Evolutionary conservation across 192 early-diverging fungal genomes (phyloP), one percentile per base, ranked within the genome.

Genomic region (Podila epicladia): DNA sequence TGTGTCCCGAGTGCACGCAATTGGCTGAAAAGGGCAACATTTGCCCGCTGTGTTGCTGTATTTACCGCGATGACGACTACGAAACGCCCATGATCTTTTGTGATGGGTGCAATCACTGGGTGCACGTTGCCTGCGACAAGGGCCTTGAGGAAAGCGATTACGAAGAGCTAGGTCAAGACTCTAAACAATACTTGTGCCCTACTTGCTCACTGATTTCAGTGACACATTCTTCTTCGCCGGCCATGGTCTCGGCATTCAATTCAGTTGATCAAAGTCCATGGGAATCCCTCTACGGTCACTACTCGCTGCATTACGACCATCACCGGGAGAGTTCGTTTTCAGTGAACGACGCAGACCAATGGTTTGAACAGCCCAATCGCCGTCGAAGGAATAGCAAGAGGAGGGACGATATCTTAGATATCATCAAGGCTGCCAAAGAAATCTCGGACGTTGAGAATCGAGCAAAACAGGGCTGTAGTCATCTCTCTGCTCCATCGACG

Each of bases 21-120:
- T 79, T 88, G 33, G 82, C 87, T 13, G 84, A 78, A 15, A 82
- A 84, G 24, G 91, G 83, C 0, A 85, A 86, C 9, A 78, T 90
- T 35, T 92, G 91, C 41, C 88, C 88, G 12, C 71, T 85, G 37
- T 92, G 91, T 75, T 57, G 86, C 17, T 71, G 82, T n/a, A 75
- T 87, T 6, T 89, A 92, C 51, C 67, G 82, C 11, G 79, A 86
- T 57, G 79, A 73, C 28, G 75, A 82, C 45, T 80, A 87, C 60
- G 87, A 86, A 63, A 82, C 86, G 41, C 87, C 80, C 33, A 90
- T 92, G 89, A 87, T 92, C 19, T 87, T 86, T 76, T 92, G 89
- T 65, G 91, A 92, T 55, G 75, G 87, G 9, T 92, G 91, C 62
- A 72, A 75, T 7, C 66, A 77, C 24, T 92, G 91, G 91, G 75